These are phyloP conservation scores for Acmispon strigosus DNA, from an alignment of 306 rosid genomes.

Conservation along the genomic window DNA sequence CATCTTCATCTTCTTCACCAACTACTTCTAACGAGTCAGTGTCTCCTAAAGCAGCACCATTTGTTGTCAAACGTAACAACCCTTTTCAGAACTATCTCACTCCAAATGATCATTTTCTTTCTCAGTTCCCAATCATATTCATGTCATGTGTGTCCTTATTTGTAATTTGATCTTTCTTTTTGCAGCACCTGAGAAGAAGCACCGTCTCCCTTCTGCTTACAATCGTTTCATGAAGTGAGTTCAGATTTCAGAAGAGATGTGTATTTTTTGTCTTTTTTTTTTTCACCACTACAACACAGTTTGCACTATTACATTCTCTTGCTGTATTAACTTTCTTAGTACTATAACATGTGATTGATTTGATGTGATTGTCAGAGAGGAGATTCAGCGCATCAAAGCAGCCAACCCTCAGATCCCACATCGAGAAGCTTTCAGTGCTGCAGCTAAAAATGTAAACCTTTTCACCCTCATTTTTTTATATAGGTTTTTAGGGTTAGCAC, in stretches of 20 bases:
- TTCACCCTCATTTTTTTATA: background rate
- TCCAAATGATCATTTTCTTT: no score
- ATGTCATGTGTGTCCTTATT: background rate
- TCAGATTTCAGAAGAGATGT: background rate
- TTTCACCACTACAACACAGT: background rate
- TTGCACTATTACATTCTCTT: background rate
- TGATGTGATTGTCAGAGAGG: conserved; percentile 59
- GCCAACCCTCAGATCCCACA: conserved; percentile 93
- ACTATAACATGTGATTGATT: background rate
- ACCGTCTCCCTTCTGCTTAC: conserved; percentile 94
- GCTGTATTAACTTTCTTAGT: no score
- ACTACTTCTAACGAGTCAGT: conserved; percentile 55
- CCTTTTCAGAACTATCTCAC: conserved; percentile 11
- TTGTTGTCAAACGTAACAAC: conserved; percentile 80
- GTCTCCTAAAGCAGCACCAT: conserved; percentile 78
- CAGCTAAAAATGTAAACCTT: conserved; percentile 68
- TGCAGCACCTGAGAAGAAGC: conserved; percentile 98
- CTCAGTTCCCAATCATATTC: no score
- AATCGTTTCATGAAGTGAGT: conserved; percentile 98
- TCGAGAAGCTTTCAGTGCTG: conserved; percentile 96
- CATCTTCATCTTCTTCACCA: conserved; percentile 54
- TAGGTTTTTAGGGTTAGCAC: background rate
- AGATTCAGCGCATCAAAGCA: conserved; percentile 93
- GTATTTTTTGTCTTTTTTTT: background rate
- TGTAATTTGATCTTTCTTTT: background rate